Evolutionary conservation across 495 filamentous ascomycete species (phyloP), one percentile per base, ranked within the genome.

Genomic region (Penicillium coffeae): DNA sequence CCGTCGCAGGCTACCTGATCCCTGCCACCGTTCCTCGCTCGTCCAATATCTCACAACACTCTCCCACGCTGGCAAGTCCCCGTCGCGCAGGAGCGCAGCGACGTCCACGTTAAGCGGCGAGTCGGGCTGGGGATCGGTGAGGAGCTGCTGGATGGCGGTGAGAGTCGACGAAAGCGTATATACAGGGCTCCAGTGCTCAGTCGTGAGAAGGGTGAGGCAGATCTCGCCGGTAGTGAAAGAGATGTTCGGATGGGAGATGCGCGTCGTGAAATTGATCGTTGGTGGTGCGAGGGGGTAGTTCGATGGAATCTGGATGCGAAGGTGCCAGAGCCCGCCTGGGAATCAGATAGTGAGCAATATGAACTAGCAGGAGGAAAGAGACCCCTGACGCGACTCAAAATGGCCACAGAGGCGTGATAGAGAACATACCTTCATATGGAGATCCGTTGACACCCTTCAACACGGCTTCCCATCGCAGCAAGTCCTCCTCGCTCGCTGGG

Each of bases 31-130:
- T 55, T 77, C 69, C 61, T 79, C 76, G 38, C 64, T 71, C 22
- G 80, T 87, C 80, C 83, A 95, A 60, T 83, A 87, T 72, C 94
- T 78, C 32, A 96, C 87, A 64, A 97, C 64, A 38, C 82, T 76
- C 64, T 94, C 81, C 58, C 87, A 90, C 0, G 80, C 93, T 3
- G 90, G 72, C 5, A 64, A 50, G 72, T 98, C 93, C 13, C 88
- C 89, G 41, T 75, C 73, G 53, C 90, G 74, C 47, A 94, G 44
- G 54, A 98, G 65, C 50, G 80, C 78, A 42, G 90, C 92, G 3
- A 94, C 79, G 67, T 98, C 93, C 8, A 96, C 78, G 70, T 95
- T 95, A 42, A 97, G 70, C 51, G 93, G 93, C 54, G 81, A 87
- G 53, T 96, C 89, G 32, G 85, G 76, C 46, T 82, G 84, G 10